These are phyloP conservation scores for Prunus campanulata DNA, from an alignment of 306 rosid species.

Conservation along the genomic window DNA sequence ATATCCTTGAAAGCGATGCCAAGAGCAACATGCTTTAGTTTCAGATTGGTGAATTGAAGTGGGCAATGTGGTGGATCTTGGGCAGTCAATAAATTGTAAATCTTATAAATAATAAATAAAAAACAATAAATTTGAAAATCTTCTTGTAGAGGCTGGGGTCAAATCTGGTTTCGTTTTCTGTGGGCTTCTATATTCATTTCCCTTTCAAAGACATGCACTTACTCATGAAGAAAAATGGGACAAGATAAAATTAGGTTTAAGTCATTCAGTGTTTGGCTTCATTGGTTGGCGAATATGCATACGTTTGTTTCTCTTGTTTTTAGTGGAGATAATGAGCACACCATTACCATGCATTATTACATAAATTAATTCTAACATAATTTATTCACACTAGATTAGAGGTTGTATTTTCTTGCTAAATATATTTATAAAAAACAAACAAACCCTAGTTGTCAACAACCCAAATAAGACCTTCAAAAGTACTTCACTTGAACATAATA, in stretches of 20 bases:
- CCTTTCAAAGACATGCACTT: constrained; percentile 1
- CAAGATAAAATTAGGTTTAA: constrained; percentile 23
- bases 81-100: background rate
- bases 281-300: constrained; percentile 7
- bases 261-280: background rate
- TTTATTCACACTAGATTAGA: background rate
- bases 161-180: constrained; percentile 3
- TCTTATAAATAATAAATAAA: too few relatives aligned
- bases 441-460: constrained; percentile 8
- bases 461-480: background rate
- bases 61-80: background rate
- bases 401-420: background rate
- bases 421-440: background rate
- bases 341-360: constrained; percentile 9
- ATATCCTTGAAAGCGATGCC: background rate
- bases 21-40: too few relatives aligned
- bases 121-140: background rate
- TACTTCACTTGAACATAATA: background rate
- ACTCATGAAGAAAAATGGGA: constrained; percentile 15
- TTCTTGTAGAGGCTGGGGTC: background rate
- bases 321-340: constrained; percentile 22
- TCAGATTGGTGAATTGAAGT: background rate
- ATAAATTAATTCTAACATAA: too few relatives aligned
- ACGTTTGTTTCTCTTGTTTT: constrained; percentile 14
- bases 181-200: background rate